phyloP scores from a whole-genome alignment of 2,329 filamentous ascomycete genomes.

The Sporothrix variecibatus region DNA sequence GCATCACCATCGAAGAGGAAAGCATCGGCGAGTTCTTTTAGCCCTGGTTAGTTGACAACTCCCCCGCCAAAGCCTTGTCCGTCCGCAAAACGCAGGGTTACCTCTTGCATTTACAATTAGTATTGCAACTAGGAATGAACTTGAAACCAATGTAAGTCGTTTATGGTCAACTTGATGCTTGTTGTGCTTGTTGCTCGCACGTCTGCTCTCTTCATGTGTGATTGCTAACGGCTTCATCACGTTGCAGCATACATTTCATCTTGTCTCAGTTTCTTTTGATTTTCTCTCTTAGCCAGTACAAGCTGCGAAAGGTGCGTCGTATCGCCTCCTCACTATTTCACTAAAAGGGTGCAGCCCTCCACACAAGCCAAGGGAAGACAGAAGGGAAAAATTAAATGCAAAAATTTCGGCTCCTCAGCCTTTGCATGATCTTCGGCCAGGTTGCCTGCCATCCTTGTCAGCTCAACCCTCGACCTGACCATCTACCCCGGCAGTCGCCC shows the following conservation, averaged over 20 bases:
- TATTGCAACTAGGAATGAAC: not conserved
- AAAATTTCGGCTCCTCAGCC: conserved; percentile 28
- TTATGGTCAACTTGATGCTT: not conserved
- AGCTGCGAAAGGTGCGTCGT: conserved; percentile 3
- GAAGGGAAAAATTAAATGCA: conserved; percentile 9
- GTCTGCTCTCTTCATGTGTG: not conserved
- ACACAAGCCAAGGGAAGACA: not conserved
- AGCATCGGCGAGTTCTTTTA: not conserved
- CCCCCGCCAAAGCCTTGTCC: not conserved
- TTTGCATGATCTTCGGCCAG: conserved; percentile 29
- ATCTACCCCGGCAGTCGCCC: conserved; percentile 21
- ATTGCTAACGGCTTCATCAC: not conserved
- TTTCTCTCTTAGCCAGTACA: not conserved
- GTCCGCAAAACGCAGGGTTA: not conserved
- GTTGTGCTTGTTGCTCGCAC: not conserved
- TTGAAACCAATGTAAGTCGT: not conserved
- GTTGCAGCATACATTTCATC: not conserved
- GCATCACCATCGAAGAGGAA: conserved; percentile 2
- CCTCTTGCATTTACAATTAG: not conserved
- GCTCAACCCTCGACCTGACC: conserved; percentile 16
- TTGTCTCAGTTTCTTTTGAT: not conserved
- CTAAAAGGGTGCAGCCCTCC: conserved; percentile 1
- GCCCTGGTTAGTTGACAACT: not conserved
- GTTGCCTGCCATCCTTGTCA: conserved; percentile 28
- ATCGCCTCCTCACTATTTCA: conserved; percentile 3